Conservation (phyloP, 1,284 basidiomycete genomes). For the Kwoniella shivajii region DNA sequence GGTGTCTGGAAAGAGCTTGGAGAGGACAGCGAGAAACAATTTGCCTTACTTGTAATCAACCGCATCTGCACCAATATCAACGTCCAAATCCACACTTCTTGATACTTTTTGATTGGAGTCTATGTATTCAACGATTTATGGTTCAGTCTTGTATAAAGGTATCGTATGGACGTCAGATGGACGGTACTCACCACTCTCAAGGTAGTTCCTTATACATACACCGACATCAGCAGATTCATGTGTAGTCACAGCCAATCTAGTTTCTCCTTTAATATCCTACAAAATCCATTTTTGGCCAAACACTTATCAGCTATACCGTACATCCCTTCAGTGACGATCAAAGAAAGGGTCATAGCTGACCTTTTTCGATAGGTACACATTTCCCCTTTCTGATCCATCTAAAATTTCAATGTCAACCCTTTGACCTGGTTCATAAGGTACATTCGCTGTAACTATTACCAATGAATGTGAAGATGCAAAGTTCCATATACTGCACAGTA, state of each 20-base stretch:
- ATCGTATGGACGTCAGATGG: neutral
- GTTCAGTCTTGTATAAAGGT: neutral
- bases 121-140: neutral
- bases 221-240: constrained; percentile 93
- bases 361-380: constrained; percentile 88
- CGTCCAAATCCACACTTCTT: constrained; percentile 84
- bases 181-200: constrained; percentile 69
- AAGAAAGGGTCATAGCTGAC: constrained; percentile 22
- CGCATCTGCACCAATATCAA: constrained; percentile 97
- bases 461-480: constrained; percentile 80
- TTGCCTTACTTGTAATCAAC: constrained; percentile 90
- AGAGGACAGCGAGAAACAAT: neutral
- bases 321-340: neutral
- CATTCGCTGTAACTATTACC: constrained; percentile 92
- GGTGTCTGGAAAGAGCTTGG: neutral
- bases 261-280: constrained; percentile 79
- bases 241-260: constrained; percentile 89
- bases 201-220: constrained; percentile 84
- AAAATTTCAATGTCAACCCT: constrained; percentile 91
- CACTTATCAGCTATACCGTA: neutral
- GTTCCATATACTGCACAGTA: constrained; percentile 80
- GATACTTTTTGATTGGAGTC: constrained; percentile 55
- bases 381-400: constrained; percentile 82
- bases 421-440: constrained; percentile 70
- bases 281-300: neutral